Evolutionary conservation across 2,329 filamentous ascomycete species (phyloP).

Genomic region (Neonectria neomacrospora): DNA sequence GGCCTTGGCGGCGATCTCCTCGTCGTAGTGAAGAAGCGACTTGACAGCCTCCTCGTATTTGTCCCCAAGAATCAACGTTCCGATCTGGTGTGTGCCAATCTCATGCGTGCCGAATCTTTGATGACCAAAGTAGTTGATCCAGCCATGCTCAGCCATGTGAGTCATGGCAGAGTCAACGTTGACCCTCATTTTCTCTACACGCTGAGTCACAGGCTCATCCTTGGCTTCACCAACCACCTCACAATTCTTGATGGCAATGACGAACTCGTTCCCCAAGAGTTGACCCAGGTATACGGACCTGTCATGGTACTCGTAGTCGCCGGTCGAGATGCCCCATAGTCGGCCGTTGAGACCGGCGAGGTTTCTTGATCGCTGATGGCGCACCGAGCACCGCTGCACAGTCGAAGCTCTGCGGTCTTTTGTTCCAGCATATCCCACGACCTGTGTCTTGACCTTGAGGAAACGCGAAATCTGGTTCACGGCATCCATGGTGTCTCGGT

Average conservation of each 20-base stretch:
- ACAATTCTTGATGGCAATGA: constrained; percentile 90
- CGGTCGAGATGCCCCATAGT: constrained; percentile 72
- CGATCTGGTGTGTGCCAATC: constrained; percentile 86
- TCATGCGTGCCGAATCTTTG: constrained; percentile 93
- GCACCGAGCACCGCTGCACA: constrained; percentile 80
- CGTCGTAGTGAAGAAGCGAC: constrained; percentile 78
- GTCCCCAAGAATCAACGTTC: constrained; percentile 82
- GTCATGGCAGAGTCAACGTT: constrained; percentile 69
- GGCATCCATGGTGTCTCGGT: constrained; percentile 95
- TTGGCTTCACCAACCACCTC: constrained; percentile 61
- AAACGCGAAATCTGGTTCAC: constrained; percentile 80
- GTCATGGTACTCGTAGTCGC: constrained; percentile 82
- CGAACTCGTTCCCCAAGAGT: constrained; percentile 89
- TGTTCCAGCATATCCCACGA: constrained; percentile 82
- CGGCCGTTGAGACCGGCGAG: constrained; percentile 74
- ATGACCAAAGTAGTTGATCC: constrained; percentile 98
- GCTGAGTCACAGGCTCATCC: constrained; percentile 41
- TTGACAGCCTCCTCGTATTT: constrained; percentile 85
- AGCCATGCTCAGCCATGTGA: constrained; percentile 78
- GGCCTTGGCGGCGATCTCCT: constrained; percentile 64
- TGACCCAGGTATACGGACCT: constrained; percentile 83
- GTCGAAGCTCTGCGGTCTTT: constrained; percentile 92
- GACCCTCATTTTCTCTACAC: constrained; percentile 46
- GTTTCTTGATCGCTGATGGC: constrained; percentile 62
- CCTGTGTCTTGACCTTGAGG: constrained; percentile 78